Base-by-base conservation (phyloP, 2,329 filamentous ascomycete genomes). In the Drechslerella coelobrocha region DNA sequence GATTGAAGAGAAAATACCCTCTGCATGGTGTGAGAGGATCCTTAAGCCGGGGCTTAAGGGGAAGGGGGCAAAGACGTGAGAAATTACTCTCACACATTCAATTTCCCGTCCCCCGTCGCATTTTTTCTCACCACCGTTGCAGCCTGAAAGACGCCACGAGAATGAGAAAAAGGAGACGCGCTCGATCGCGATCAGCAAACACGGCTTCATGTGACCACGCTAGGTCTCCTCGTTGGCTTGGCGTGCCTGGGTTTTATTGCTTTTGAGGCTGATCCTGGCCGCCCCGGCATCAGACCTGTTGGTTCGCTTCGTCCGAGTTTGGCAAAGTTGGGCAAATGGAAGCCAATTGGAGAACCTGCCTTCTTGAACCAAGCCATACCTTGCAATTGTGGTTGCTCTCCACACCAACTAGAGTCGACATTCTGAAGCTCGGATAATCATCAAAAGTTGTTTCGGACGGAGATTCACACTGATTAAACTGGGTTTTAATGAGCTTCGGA, bases 91-190 rank as follows among this genome's bases (percentile, higher is more conserved):
- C 39, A 9, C 27, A 23, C 47, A 51, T 34, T 23, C 53, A 62
- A 71, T 63, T 71, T 71, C 53, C 66, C 66, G 66, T 68, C 37
- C 27, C 41, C 51, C 19, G 2, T 55, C 45, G 21, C 61, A 66
- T 59, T 45, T n/a, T 6, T 34, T 59, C 59, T 71, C 59, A 52
- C 45, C 65, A 53, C 27, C 21, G 23, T 50, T 61, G 65, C 47
- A 62, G 52, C 52, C 47, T 63, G 53, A 60, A 71, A 71, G 66
- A 71, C 66, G 66, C 66, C 66, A 71, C 66, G 66, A 71, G 53
- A 63, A 55, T 52, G 14, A 14, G 47, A 47, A 69, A 66, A 60
- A 34, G 59, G 59, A 48, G 66, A 71, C 66, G 59, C 66, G 66
- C 59, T 54, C 39, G 51, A 48, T 27, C 53, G 31, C 45, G 59